phyloP scores from a whole-genome alignment of 306 rosid genomes.

The Vigna hirtella region DNA sequence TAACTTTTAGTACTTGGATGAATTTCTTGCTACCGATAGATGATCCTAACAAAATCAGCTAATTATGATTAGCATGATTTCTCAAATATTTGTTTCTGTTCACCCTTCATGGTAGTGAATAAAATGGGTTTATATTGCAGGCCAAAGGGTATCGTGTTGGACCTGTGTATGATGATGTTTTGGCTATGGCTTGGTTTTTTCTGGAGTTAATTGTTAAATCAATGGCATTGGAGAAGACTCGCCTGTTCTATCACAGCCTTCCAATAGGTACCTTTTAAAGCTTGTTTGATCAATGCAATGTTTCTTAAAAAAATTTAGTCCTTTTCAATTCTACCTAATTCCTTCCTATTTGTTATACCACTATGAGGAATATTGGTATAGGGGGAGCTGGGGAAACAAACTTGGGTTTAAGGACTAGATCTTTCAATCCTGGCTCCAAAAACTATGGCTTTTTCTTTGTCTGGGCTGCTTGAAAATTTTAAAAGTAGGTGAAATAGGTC shows the following conservation, averaged over 20 bases:
- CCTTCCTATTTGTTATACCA: not conserved
- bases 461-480: slow-evolving; percentile 4
- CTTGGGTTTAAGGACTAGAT: not conserved
- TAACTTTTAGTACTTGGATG: not conserved
- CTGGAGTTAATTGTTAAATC: slow-evolving; percentile 98
- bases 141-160: slow-evolving; percentile 99
- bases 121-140: slow-evolving; percentile 58
- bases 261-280: slow-evolving; percentile 70
- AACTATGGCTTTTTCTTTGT: not conserved
- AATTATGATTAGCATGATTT: slow-evolving; percentile 34
- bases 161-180: slow-evolving; percentile 97
- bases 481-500: not conserved
- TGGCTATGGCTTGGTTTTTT: slow-evolving; percentile 99
- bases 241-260: slow-evolving; percentile 90
- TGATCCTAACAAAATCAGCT: not conserved
- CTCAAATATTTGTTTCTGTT: slow-evolving; percentile 34
- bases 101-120: slow-evolving; percentile 30
- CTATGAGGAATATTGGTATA: slow-evolving; percentile 22
- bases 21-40: slow-evolving; percentile 33
- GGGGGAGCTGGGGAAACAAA: slow-evolving; percentile 3
- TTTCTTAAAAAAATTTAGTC: not conserved
- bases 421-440: not conserved
- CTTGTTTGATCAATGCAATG: slow-evolving; percentile 18
- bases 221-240: slow-evolving; percentile 95
- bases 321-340: not conserved